Evolutionary conservation across 768 basidiomycete genomes (phyloP).

Genomic region (Lentinula edodes): DNA sequence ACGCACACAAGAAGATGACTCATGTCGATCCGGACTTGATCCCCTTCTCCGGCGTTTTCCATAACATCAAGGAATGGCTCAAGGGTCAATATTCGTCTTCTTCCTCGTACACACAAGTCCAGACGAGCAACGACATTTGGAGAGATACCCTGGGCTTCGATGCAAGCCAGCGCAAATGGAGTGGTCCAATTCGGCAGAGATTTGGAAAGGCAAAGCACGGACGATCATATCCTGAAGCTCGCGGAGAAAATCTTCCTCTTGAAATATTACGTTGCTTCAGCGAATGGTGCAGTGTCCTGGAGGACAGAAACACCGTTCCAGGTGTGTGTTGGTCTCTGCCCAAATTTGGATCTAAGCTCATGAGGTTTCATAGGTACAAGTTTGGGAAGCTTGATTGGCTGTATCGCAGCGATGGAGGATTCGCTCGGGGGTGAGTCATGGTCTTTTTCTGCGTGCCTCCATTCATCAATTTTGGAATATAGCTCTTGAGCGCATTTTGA

Average conservation of each 20-base stretch:
- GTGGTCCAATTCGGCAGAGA: slow-evolving; percentile 26
- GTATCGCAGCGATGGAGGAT: slow-evolving; percentile 48
- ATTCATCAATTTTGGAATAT: not conserved
- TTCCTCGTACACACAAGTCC: not conserved
- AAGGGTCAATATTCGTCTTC: not conserved
- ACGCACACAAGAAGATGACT: slow-evolving; percentile 7
- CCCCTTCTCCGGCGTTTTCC: slow-evolving; percentile 18
- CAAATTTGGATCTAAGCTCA: not conserved
- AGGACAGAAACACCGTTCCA: slow-evolving; percentile 52
- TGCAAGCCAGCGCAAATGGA: slow-evolving; percentile 22
- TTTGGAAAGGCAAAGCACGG: slow-evolving; percentile 26
- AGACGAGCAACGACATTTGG: not conserved
- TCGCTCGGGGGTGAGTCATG: slow-evolving; percentile 36
- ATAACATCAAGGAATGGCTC: slow-evolving; percentile 6
- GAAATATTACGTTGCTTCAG: slow-evolving; percentile 51
- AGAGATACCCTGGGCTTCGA: slow-evolving; percentile 7
- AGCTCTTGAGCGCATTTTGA: slow-evolving; percentile 57
- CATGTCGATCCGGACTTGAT: slow-evolving; percentile 19
- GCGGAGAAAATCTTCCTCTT: slow-evolving; percentile 53
- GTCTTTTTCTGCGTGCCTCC: not conserved
- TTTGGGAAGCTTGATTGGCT: slow-evolving; percentile 44
- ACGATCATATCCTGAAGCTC: not conserved
- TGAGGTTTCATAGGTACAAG: slow-evolving; percentile 30
- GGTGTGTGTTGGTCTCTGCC: slow-evolving; percentile 26
- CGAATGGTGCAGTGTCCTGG: slow-evolving; percentile 53